A percentile compares a stretch with the other conserved stretches of the same genome.
phyloP scores from a whole-genome alignment of 2,329 filamentous ascomycete genomes.

The Xylaria sp. region DNA sequence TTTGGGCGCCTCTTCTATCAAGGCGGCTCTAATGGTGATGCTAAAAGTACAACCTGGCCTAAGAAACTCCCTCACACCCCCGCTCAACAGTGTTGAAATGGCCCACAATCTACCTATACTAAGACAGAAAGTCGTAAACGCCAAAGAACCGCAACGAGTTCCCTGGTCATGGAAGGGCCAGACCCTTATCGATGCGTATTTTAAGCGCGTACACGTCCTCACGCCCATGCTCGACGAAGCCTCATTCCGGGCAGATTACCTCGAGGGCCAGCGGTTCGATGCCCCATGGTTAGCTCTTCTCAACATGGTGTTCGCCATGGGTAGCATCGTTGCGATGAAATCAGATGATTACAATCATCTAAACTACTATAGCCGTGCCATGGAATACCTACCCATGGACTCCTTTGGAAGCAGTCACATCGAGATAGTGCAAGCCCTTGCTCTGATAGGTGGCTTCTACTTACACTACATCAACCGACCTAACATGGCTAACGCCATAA shows the following conservation, averaged over 20 bases:
- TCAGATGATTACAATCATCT: conserved; percentile 74
- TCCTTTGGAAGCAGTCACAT: conserved; percentile 76
- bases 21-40: conserved; percentile 79
- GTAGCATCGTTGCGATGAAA: conserved; percentile 75
- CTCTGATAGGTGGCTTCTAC: conserved; percentile 79
- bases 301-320: conserved; percentile 82
- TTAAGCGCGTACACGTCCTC: conserved; percentile 77
- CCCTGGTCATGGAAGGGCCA: conserved; percentile 73
- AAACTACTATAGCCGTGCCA: conserved; percentile 75
- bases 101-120: conserved; percentile 58
- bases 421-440: conserved; percentile 78
- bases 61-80: conserved; percentile 58
- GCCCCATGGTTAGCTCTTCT: conserved; percentile 77
- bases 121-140: conserved; percentile 56
- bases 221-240: conserved; percentile 79
- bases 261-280: conserved; percentile 71
- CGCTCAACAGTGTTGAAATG: conserved; percentile 60
- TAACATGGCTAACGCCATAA: conserved; percentile 79
- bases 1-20: conserved; percentile 79
- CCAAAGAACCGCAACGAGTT: conserved; percentile 62
- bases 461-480: conserved; percentile 82
- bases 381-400: conserved; percentile 73
- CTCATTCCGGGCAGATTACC: conserved; percentile 73
- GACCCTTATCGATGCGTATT: conserved; percentile 79
- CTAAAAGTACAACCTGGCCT: conserved; percentile 64